Evolutionary conservation across 768 basidiomycete species (phyloP).

Genomic region (Suillus subluteus): DNA sequence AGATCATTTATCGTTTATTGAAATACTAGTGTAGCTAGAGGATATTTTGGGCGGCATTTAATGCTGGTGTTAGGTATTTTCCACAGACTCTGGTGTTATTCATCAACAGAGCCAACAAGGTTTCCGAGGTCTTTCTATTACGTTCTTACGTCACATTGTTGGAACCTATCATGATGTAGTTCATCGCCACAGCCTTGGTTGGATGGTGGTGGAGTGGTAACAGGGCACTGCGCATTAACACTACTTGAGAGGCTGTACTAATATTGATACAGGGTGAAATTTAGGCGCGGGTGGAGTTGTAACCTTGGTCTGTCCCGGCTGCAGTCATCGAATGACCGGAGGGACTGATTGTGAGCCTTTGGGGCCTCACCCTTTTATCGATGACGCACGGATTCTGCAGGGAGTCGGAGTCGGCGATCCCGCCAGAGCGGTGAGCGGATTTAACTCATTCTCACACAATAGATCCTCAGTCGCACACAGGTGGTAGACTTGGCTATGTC

Average conservation of each 20-base stretch:
- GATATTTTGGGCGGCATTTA: too few species aligned
- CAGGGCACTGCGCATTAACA: too few species aligned
- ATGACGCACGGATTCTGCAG: conserved; percentile 42
- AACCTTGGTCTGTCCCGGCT: neutral
- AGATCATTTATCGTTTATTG: too few species aligned
- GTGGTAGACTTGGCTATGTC: conserved; percentile 55
- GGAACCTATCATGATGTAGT: too few species aligned
- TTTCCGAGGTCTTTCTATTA: too few species aligned
- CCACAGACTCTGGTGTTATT: too few species aligned
- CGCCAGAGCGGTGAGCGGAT: conserved; percentile 47
- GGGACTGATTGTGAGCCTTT: conserved; percentile 37
- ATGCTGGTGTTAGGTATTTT: too few species aligned
- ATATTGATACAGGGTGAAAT: neutral
- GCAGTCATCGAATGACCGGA: conserved; percentile 7
- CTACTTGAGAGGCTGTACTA: neutral
- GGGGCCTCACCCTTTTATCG: conserved; percentile 50
- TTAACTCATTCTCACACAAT: neutral
- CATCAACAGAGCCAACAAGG: too few species aligned
- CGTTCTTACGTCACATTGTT: too few species aligned
- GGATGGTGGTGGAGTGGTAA: too few species aligned
- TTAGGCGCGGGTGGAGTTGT: neutral
- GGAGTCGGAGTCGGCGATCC: conserved; percentile 51
- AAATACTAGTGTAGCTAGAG: too few species aligned
- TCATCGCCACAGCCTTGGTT: too few species aligned
- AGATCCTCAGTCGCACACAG: conserved; percentile 27